Evolutionary conservation across 2,329 filamentous ascomycete genomes (phyloP).

Genomic region (Colletotrichum agaves): DNA sequence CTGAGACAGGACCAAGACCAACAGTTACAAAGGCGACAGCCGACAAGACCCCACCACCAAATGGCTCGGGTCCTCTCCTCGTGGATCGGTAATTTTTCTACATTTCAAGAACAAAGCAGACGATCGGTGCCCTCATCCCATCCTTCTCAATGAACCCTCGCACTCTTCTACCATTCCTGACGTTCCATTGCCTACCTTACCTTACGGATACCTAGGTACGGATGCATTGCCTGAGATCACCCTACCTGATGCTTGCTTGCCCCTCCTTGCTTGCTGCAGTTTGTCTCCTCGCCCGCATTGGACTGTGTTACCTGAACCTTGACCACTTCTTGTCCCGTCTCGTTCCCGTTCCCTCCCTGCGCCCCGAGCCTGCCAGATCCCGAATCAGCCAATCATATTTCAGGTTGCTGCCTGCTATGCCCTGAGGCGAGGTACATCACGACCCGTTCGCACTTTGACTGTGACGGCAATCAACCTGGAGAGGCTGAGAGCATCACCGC

Average conservation of each 20-base stretch:
- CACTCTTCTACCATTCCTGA: not conserved
- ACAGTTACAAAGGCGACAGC: not conserved
- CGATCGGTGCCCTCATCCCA: not conserved
- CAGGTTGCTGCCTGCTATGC: slow-evolving; percentile 3
- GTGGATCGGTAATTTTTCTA: not conserved
- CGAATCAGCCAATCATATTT: not conserved
- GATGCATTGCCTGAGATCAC: not conserved
- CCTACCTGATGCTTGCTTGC: not conserved
- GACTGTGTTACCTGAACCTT: slow-evolving; percentile 6
- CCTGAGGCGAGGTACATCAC: slow-evolving; percentile 3
- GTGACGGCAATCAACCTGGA: slow-evolving; percentile 16
- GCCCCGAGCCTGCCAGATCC: slow-evolving; percentile 12
- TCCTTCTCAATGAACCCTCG: not conserved
- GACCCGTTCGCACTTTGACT: not conserved
- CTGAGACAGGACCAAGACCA: slow-evolving; percentile 14
- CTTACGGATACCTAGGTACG: too few relatives aligned
- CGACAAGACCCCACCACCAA: slow-evolving; percentile 10
- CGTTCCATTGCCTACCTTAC: too few relatives aligned
- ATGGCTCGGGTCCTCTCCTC: not conserved
- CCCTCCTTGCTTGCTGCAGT: not conserved
- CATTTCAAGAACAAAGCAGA: not conserved
- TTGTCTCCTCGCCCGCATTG: not conserved
- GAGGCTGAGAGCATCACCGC: slow-evolving; percentile 26
- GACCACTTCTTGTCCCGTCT: slow-evolving; percentile 6
- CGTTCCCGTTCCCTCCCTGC: slow-evolving; percentile 10